Percentiles rank a stretch among this genome's conserved stretches.
Conservation (phyloP, 2,329 filamentous ascomycete species). For the Alternaria brassicae region DNA sequence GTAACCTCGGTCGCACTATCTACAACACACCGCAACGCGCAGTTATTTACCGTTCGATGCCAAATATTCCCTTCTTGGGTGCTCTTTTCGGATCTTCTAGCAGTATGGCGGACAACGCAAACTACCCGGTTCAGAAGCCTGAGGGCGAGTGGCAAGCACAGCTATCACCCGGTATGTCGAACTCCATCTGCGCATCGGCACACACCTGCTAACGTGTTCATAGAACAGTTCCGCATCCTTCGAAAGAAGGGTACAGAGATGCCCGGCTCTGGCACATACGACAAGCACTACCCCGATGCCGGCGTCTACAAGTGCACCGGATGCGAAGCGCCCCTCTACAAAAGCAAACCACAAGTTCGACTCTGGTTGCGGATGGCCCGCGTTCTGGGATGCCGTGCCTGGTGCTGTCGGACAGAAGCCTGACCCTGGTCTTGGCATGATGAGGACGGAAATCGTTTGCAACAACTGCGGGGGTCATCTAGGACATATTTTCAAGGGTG, state of each 20-base stretch:
- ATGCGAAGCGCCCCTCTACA: slow-evolving; percentile 89
- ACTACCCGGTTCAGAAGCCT: slow-evolving; percentile 80
- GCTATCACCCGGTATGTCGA: slow-evolving; percentile 69
- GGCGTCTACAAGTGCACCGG: slow-evolving; percentile 89
- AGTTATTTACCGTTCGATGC: slow-evolving; percentile 64
- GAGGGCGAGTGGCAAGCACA: slow-evolving; percentile 90
- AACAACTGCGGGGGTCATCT: slow-evolving; percentile 91
- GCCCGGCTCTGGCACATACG: slow-evolving; percentile 79
- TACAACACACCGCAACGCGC: slow-evolving; percentile 38
- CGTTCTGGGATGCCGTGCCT: slow-evolving; percentile 94
- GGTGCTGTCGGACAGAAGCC: slow-evolving; percentile 85
- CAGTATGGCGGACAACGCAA: slow-evolving; percentile 62
- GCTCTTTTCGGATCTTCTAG: slow-evolving; percentile 73
- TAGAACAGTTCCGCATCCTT: slow-evolving; percentile 95
- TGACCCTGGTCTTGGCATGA: slow-evolving; percentile 81
- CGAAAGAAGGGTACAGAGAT: slow-evolving; percentile 91
- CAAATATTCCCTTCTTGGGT: slow-evolving; percentile 78
- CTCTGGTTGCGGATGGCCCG: slow-evolving; percentile 96
- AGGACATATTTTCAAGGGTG: slow-evolving; percentile 91
- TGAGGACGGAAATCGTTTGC: slow-evolving; percentile 91
- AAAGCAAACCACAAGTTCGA: slow-evolving; percentile 93
- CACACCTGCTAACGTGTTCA: slow-evolving; percentile 18
- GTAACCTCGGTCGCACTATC: slow-evolving; percentile 46
- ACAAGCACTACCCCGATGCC: slow-evolving; percentile 78
- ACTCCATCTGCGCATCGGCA: not conserved